A percentile compares a stretch with the other conserved stretches of the same genome.
Conservation (phyloP, 306 rosid species). For the Rosa chinensis region DNA sequence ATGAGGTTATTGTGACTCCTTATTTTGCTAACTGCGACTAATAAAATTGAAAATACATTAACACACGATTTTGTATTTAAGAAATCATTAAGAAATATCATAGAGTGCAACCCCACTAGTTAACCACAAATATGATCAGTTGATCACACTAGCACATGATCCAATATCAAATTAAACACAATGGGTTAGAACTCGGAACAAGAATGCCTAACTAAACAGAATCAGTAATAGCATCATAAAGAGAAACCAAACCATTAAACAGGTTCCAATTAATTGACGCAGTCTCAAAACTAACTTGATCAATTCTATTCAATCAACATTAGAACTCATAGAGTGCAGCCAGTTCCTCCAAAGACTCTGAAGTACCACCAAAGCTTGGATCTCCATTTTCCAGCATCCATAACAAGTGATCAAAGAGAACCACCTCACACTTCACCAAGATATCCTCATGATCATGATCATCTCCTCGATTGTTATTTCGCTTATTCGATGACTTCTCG, state of each 20-base stretch:
- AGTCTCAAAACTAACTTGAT: neutral
- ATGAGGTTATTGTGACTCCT: too few species aligned
- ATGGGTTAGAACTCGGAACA: neutral
- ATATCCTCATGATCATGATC: slow-evolving; percentile 27
- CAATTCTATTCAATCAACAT: neutral
- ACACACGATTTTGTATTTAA: too few species aligned
- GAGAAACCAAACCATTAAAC: neutral
- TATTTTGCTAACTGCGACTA: too few species aligned
- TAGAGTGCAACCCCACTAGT: neutral
- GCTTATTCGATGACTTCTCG: slow-evolving; percentile 38
- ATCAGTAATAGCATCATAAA: neutral
- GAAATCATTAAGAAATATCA: neutral
- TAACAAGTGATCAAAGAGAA: slow-evolving; percentile 82
- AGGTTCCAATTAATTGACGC: neutral
- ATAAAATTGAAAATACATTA: too few species aligned
- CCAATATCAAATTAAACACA: neutral
- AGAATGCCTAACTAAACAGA: neutral
- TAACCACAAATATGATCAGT: neutral
- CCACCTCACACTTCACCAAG: slow-evolving; percentile 77
- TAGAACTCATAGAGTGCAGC: slow-evolving; percentile 75
- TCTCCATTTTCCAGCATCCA: slow-evolving; percentile 92
- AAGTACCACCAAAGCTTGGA: slow-evolving; percentile 45
- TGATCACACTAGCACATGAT: slow-evolving; percentile 1
- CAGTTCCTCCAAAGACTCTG: slow-evolving; percentile 83
- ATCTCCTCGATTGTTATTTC: slow-evolving; percentile 21